Evolutionary conservation across 2,329 filamentous ascomycete species (phyloP).

Genomic region (Spiromastix sp.): DNA sequence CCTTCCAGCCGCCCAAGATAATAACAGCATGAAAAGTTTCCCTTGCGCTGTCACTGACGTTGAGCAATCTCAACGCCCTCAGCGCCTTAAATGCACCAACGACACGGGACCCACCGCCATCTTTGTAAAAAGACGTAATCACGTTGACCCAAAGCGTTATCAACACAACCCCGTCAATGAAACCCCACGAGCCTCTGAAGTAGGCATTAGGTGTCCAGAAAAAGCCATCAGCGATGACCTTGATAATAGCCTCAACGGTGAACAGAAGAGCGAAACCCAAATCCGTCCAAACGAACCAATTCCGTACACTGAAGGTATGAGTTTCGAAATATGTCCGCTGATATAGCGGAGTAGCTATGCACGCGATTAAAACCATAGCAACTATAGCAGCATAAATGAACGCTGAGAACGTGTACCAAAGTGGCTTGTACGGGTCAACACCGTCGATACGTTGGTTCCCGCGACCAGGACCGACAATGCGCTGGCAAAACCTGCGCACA

Average conservation of each 20-base stretch:
- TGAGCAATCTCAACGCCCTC: conserved; percentile 79
- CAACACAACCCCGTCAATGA: conserved; percentile 86
- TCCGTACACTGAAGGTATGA: conserved; percentile 50
- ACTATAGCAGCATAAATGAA: conserved; percentile 92
- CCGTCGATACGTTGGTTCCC: conserved; percentile 82
- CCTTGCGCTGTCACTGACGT: conserved; percentile 89
- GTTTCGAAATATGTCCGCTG: conserved; percentile 73
- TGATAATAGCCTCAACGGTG: conserved; percentile 75
- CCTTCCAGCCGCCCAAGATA: conserved; percentile 87
- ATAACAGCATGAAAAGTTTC: conserved; percentile 97
- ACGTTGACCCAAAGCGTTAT: conserved; percentile 95
- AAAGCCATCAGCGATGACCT: conserved; percentile 88
- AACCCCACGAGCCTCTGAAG: conserved; percentile 90
- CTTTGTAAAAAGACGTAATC: conserved; percentile 65
- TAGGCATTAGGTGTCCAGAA: conserved; percentile 97
- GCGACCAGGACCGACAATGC: conserved; percentile 80
- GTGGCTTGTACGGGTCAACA: conserved; percentile 72
- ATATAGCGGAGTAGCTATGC: conserved; percentile 86
- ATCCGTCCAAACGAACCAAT: conserved; percentile 96
- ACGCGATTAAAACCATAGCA: conserved; percentile 94
- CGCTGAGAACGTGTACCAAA: conserved; percentile 90
- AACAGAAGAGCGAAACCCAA: conserved; percentile 82
- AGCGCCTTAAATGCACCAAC: conserved; percentile 96
- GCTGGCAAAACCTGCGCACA: conserved; percentile 73
- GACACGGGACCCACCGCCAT: conserved; percentile 76